Evolutionary conservation across 2,329 filamentous ascomycete genomes (phyloP).

Genomic region (Sarocladium strictum): DNA sequence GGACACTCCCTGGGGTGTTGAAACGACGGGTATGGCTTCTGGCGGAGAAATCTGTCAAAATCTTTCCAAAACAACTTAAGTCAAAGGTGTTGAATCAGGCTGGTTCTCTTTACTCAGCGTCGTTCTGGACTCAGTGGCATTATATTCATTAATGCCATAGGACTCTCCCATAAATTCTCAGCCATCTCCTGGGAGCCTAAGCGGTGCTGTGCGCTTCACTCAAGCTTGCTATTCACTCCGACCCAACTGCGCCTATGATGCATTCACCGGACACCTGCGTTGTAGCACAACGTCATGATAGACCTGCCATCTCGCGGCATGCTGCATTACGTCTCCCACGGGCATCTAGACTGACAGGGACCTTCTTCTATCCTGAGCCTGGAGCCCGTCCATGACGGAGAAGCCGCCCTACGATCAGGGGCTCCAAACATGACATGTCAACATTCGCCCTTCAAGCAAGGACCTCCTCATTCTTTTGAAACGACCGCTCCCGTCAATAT

Average conservation of each 20-base stretch:
- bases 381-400: not conserved
- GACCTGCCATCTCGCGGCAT: not conserved
- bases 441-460: not conserved
- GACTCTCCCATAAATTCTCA: not conserved
- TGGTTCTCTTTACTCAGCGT: too few species aligned
- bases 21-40: not conserved
- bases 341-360: not conserved
- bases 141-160: too few species aligned
- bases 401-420: not conserved
- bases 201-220: not conserved
- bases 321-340: not conserved
- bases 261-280: not conserved
- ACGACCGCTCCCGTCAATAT: not conserved
- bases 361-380: not conserved
- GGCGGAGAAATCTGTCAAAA: too few species aligned
- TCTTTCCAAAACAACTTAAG: too few species aligned
- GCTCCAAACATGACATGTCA: slow-evolving; percentile 1
- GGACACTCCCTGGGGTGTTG: not conserved
- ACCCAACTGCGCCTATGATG: too few species aligned
- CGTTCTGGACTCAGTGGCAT: too few species aligned
- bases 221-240: too few species aligned
- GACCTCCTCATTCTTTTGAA: not conserved
- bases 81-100: too few species aligned
- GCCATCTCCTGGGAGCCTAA: not conserved
- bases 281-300: not conserved